These are phyloP conservation scores for Solanum raphanifolium DNA, from an alignment of 257 asterid genomes.

Conservation along the genomic window DNA sequence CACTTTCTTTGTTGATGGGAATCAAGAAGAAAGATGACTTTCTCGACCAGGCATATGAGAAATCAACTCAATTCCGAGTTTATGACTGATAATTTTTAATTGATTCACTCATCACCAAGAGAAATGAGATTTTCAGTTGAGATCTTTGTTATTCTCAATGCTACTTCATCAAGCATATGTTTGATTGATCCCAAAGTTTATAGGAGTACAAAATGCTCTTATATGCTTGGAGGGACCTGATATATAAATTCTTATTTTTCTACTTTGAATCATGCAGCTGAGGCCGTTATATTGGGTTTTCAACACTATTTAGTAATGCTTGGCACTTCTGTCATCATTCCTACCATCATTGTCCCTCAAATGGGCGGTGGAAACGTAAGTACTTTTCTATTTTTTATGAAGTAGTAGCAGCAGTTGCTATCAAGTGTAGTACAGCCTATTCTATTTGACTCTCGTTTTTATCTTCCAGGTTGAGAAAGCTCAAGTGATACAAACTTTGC, in stretches of 20 bases:
- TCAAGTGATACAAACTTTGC: slow-evolving; percentile 63
- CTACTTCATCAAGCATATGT: background rate
- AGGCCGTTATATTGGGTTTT: slow-evolving; percentile 72
- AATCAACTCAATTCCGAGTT: background rate
- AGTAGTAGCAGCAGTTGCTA: background rate
- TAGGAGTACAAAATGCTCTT: background rate
- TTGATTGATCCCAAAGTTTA: background rate
- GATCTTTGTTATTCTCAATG: background rate
- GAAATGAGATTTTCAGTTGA: background rate
- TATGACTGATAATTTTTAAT: background rate
- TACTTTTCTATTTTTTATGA: background rate
- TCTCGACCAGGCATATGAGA: background rate
- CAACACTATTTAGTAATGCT: slow-evolving; percentile 94
- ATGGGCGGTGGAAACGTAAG: slow-evolving; percentile 93
- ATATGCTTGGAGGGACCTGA: background rate
- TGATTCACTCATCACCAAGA: background rate
- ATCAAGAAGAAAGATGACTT: background rate
- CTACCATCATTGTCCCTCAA: slow-evolving; percentile 79
- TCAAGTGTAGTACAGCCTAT: background rate
- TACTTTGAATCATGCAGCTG: slow-evolving; percentile 40
- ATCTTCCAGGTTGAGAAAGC: slow-evolving; percentile 62
- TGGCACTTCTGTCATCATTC: slow-evolving; percentile 78
- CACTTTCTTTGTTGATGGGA: background rate
- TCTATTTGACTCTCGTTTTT: background rate
- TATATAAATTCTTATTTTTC: background rate